A percentile compares a stretch with the other conserved stretches of the same genome.
Evolutionary conservation across 2,329 filamentous ascomycete species (phyloP).

Genomic region (Ilyonectria destructans): DNA sequence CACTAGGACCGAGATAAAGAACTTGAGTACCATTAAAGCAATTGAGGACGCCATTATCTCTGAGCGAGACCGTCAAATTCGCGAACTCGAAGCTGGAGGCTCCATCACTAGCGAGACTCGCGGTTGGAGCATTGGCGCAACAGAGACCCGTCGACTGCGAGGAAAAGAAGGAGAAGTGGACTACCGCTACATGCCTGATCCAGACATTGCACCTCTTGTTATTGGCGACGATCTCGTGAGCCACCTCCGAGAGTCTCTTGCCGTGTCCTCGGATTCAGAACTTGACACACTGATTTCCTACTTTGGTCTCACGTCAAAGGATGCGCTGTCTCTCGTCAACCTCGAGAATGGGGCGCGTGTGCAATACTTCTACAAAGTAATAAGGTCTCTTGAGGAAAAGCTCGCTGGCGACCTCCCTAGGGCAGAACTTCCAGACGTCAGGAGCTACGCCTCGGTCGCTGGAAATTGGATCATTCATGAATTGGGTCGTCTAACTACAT

Average conservation of each 20-base stretch:
- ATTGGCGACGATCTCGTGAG: conserved; percentile 81
- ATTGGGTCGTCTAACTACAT: conserved; percentile 77
- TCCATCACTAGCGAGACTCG: conserved; percentile 88
- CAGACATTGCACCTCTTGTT: conserved; percentile 86
- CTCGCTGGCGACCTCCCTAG: conserved; percentile 43
- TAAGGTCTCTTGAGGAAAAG: conserved; percentile 63
- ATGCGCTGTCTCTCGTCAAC: conserved; percentile 84
- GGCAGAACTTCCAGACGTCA: conserved; percentile 47
- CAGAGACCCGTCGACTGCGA: conserved; percentile 84
- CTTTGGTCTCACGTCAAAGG: conserved; percentile 83
- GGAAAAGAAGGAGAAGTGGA: conserved; percentile 98
- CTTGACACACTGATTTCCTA: conserved; percentile 73
- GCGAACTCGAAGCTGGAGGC: conserved; percentile 82
- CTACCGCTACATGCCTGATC: conserved; percentile 98
- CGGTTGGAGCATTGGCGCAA: conserved; percentile 90
- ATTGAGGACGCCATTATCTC: conserved; percentile 95
- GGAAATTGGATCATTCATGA: conserved; percentile 84
- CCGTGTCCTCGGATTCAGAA: conserved; percentile 81
- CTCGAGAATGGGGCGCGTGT: conserved; percentile 85
- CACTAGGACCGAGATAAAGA: conserved; percentile 97
- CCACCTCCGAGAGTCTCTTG: conserved; percentile 75
- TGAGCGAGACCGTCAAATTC: conserved; percentile 91
- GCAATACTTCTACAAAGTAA: conserved; percentile 84
- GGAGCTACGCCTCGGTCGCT: conserved; percentile 63
- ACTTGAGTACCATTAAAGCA: conserved; percentile 93